These are phyloP conservation scores for Elaeis oleifera DNA, from an alignment of 202 grass and related monocot species.

Conservation along the genomic window DNA sequence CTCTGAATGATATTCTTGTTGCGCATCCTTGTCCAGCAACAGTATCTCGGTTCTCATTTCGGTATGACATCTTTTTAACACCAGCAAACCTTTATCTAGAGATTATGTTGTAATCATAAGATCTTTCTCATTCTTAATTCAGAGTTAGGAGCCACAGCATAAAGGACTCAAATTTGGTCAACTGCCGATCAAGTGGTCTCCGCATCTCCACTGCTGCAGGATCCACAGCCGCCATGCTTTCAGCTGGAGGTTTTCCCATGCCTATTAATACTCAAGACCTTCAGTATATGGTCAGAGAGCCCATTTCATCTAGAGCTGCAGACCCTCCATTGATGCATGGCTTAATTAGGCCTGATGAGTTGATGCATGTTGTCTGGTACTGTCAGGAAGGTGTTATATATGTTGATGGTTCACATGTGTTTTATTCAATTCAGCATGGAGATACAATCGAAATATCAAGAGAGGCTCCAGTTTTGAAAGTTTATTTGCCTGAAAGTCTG, in stretches of 20 bases:
- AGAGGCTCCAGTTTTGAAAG: constrained; percentile 58
- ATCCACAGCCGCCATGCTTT: constrained; percentile 95
- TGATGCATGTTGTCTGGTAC: constrained; percentile 58
- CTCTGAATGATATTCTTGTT: constrained; percentile 86
- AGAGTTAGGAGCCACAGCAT: constrained; percentile 45
- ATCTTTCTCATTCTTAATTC: not conserved
- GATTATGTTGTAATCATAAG: not conserved
- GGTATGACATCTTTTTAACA: constrained; percentile 31
- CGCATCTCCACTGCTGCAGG: constrained; percentile 74
- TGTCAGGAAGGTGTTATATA: constrained; percentile 68
- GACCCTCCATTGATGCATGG: constrained; percentile 56
- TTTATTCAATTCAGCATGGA: constrained; percentile 59
- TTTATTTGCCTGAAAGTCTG: constrained; percentile 59
- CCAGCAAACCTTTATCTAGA: not conserved
- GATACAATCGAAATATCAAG: constrained; percentile 66
- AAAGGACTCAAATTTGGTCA: constrained; percentile 47
- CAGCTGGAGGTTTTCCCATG: constrained; percentile 76
- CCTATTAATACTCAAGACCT: constrained; percentile 55
- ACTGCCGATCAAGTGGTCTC: constrained; percentile 83
- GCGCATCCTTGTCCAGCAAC: constrained; percentile 80
- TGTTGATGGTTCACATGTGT: constrained; percentile 72
- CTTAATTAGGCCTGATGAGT: constrained; percentile 49
- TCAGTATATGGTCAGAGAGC: constrained; percentile 96
- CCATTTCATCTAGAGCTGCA: constrained; percentile 37
- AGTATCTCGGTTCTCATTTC: constrained; percentile 94